phyloP scores from a whole-genome alignment of 78 protist species.

The Monosiga brevicollis region DNA sequence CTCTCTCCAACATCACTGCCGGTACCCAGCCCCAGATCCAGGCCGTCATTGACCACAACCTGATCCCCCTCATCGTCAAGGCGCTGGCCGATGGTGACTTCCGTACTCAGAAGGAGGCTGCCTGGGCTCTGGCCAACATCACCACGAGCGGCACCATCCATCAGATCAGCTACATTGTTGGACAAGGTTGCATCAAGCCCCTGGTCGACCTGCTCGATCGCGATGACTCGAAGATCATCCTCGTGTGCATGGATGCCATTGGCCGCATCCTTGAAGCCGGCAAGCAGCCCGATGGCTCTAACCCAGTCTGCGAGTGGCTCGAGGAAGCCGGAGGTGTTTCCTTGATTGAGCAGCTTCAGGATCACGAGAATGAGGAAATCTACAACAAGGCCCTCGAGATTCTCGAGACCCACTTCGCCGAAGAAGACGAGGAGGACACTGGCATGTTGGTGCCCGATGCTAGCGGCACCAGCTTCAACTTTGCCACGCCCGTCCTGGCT shows the following conservation, averaged over 20 bases:
- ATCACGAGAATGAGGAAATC: conserved; percentile 62
- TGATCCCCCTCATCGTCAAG: conserved; percentile 64
- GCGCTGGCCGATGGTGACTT: conserved; percentile 50
- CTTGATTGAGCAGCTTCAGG: conserved; percentile 75
- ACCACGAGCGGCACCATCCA: conserved; percentile 73
- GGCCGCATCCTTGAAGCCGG: conserved; percentile 73
- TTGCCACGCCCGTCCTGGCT: not conserved
- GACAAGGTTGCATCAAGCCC: conserved; percentile 49
- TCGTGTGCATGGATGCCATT: conserved; percentile 84
- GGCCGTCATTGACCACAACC: conserved; percentile 69
- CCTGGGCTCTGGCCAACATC: conserved; percentile 95
- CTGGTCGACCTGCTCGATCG: conserved; percentile 64
- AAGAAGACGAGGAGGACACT: conserved; percentile 26
- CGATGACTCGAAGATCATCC: conserved; percentile 65
- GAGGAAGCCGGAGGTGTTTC: conserved; percentile 78
- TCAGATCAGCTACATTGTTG: conserved; percentile 61
- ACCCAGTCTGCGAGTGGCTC: conserved; percentile 21
- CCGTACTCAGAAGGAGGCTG: conserved; percentile 88
- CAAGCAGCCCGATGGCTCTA: conserved; percentile 10
- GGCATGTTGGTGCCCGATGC: not conserved
- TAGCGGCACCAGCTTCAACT: not conserved
- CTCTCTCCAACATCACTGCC: conserved; percentile 95
- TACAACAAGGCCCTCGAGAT: conserved; percentile 60
- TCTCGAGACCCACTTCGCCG: conserved; percentile 62
- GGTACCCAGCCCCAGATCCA: conserved; percentile 85